Base-by-base conservation (phyloP, 2,329 filamentous ascomycete species). In the Ascochyta pisi region DNA sequence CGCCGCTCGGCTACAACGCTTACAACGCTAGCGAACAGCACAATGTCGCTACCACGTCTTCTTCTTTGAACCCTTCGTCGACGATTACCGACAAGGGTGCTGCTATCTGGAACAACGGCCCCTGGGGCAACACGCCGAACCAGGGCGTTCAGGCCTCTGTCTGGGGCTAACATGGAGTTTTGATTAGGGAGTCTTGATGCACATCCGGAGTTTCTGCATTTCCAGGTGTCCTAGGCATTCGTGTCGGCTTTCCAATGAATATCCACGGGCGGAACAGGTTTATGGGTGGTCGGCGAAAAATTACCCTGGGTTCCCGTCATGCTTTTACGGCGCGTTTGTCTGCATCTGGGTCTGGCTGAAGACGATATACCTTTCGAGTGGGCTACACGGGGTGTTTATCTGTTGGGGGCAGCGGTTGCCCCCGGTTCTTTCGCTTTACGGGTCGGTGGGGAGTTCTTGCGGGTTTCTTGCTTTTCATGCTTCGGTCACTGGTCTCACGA, bases 91-190 rank as follows among this genome's bases (percentile, higher is more conserved):
- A 81, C 62, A 81, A 81, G 67, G 74, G 73, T 40, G 72, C 70
- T 50, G 73, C 75, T 39, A 79, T 80, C 60, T 96, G 93, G 93
- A 89, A 87, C 71, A 89, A 90, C 64, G 89, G 88, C 35, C 91
- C 94, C 41, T 96, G 93, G 93, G 90, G 92, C 57, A 90, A 88
- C 63, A 86, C 87, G 46, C 60, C 70, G 35, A 72, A 65, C 50
- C 86, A 96, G 59, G 91, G 92, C 63, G 90, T 93, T 59, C 92
- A 96, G 75, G 92, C 93, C 63, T 96, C 92, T 63, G 94, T 97
- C 66, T 98, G 93, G 93, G 93, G 93, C 67, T 97, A 88, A 62
- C 48, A 58, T 29, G 65, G 65, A 70, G 52, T 71, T 70, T 73
- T 70, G 65, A 64, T 68, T 68, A 57, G 64, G 71, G 64, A 71